Percentiles rank a stretch among this genome's conserved stretches.
Evolutionary conservation across 495 filamentous ascomycete genomes (phyloP).

Genomic region (Neurospora sp.): DNA sequence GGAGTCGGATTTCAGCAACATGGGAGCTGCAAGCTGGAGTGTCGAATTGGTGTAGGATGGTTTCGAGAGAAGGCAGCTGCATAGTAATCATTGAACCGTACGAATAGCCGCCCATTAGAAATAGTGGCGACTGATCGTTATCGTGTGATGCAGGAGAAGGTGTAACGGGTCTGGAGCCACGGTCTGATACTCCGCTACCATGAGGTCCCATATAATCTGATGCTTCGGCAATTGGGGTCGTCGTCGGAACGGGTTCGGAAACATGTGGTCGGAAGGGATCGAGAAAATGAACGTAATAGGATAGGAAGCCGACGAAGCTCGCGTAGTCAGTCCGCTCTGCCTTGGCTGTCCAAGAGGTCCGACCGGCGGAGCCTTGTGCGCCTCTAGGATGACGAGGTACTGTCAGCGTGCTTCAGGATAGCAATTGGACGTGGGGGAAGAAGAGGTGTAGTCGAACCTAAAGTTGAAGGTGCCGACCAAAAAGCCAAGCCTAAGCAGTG

Average conservation of each 20-base stretch:
- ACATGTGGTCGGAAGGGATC: slow-evolving; percentile 9
- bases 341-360: slow-evolving; percentile 76
- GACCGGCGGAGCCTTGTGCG: slow-evolving; percentile 60
- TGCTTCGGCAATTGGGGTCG: not conserved
- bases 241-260: not conserved
- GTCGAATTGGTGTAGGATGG: slow-evolving; percentile 50
- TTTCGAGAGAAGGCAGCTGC: slow-evolving; percentile 51
- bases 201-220: not conserved
- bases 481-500: slow-evolving; percentile 56
- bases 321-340: too few species aligned
- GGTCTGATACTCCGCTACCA: not conserved
- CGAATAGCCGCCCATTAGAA: slow-evolving; percentile 78
- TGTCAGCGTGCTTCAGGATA: not conserved
- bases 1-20: slow-evolving; percentile 53
- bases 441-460: slow-evolving; percentile 40
- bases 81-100: slow-evolving; percentile 78
- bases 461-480: slow-evolving; percentile 90
- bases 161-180: not conserved
- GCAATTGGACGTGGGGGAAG: not conserved
- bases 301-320: slow-evolving; percentile 69
- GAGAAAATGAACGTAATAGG: slow-evolving; percentile 53
- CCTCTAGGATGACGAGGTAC: slow-evolving; percentile 45
- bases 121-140: slow-evolving; percentile 6
- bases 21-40: slow-evolving; percentile 38
- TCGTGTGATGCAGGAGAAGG: not conserved